phyloP scores from a whole-genome alignment of 2,329 filamentous ascomycete species.

The Epichloe festucae region DNA sequence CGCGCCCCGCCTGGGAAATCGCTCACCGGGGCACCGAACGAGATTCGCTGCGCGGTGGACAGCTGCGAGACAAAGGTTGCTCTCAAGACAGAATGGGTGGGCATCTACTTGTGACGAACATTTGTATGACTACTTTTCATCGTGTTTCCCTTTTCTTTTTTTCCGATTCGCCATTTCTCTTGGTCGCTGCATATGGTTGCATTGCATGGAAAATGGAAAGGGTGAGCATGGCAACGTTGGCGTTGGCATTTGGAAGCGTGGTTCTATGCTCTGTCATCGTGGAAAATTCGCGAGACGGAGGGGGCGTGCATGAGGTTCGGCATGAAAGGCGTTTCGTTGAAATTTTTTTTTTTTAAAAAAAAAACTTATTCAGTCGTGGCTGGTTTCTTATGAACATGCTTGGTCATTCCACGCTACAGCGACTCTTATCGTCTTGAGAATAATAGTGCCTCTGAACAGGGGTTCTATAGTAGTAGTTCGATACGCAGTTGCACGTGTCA shows the following conservation, averaged over 20 bases:
- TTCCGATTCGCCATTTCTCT: not conserved
- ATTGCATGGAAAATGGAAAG: not conserved
- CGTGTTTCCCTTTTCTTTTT: not conserved
- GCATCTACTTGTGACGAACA: conserved; percentile 36
- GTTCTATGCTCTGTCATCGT: not conserved
- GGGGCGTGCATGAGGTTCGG: not conserved
- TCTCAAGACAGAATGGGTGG: conserved; percentile 46
- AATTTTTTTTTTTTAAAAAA: not conserved
- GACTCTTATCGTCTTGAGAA: too few species aligned
- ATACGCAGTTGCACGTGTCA: too few species aligned
- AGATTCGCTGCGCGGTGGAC: conserved; percentile 43
- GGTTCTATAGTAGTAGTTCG: too few species aligned
- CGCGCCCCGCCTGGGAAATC: conserved; percentile 18
- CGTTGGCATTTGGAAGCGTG: not conserved
- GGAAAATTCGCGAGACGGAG: not conserved
- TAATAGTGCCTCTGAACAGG: too few species aligned
- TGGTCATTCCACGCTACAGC: too few species aligned
- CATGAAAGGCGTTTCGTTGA: not conserved
- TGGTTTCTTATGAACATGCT: too few species aligned
- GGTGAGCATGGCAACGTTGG: not conserved
- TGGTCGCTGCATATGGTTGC: not conserved
- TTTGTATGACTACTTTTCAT: not conserved
- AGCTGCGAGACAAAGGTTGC: conserved; percentile 41
- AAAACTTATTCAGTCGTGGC: too few species aligned
- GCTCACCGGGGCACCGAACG: conserved; percentile 11